Evolutionary conservation across 192 early-diverging fungal genomes (phyloP).

Genomic region (Backusella macrospora): DNA sequence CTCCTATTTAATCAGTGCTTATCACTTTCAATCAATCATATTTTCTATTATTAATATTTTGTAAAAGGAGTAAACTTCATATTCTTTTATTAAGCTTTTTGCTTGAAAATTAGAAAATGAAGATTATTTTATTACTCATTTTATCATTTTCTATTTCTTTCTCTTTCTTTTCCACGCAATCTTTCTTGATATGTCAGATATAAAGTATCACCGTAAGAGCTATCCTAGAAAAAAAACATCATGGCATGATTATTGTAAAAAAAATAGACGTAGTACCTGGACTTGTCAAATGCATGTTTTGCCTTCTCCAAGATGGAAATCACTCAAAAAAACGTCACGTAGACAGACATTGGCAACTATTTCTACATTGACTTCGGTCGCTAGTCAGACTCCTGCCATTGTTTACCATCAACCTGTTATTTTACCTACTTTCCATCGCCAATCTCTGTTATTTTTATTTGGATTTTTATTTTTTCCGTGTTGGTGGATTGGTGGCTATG

Average conservation of each 20-base stretch:
- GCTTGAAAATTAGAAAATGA: constrained; percentile 3
- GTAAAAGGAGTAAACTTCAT: constrained; percentile 9
- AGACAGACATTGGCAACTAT: constrained; percentile 8
- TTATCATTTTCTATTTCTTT: constrained; percentile 7
- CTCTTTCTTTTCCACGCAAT: neutral
- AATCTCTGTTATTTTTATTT: constrained; percentile 32
- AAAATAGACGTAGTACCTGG: constrained; percentile 8
- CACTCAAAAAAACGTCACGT: neutral
- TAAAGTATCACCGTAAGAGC: constrained; percentile 2
- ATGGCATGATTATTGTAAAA: constrained; percentile 16
- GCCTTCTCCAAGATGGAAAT: constrained; percentile 4
- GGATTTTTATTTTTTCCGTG: constrained; percentile 33
- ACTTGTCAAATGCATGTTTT: constrained; percentile 10
- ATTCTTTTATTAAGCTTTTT: constrained; percentile 13
- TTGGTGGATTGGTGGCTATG: constrained; percentile 29
- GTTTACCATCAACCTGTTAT: neutral
- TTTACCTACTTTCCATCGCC: constrained; percentile 20
- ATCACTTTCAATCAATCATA: constrained; percentile 11
- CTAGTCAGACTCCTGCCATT: neutral
- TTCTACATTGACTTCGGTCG: neutral
- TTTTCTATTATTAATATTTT: constrained; percentile 18
- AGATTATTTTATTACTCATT: neutral
- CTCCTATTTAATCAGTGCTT: constrained; percentile 14
- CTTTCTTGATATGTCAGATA: constrained; percentile 4
- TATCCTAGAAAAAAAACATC: constrained; percentile 10